phyloP scores from a whole-genome alignment of 768 basidiomycete species.

The Boletus pseudo-olivaceus region DNA sequence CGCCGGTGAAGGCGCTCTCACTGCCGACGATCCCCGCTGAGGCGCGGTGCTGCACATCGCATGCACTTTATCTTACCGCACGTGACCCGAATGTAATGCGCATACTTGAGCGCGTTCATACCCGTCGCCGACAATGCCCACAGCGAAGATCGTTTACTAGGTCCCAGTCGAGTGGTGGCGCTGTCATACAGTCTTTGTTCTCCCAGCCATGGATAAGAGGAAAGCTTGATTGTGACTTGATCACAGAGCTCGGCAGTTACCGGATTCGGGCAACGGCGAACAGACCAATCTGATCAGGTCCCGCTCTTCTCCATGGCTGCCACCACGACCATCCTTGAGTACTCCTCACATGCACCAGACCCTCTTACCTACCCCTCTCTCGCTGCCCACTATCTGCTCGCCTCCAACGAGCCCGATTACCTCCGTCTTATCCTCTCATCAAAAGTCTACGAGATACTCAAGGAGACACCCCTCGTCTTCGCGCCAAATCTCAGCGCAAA shows the following conservation, averaged over 20 bases:
- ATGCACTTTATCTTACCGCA: conserved; percentile 22
- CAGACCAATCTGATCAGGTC: not conserved
- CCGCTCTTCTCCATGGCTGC: conserved; percentile 13
- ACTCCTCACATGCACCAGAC: conserved; percentile 64
- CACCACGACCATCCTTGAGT: conserved; percentile 57
- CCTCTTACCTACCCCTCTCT: conserved; percentile 68
- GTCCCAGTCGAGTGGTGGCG: not conserved
- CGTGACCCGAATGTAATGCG: conserved; percentile 20
- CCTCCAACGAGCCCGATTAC: conserved; percentile 77
- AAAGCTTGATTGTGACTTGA: not conserved
- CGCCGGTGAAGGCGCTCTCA: conserved; percentile 1
- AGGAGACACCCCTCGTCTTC: conserved; percentile 85
- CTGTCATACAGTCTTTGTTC: not conserved
- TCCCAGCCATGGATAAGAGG: not conserved
- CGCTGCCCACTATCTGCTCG: conserved; percentile 58
- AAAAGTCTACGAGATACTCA: conserved; percentile 85
- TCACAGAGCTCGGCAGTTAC: not conserved
- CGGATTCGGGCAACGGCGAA: not conserved
- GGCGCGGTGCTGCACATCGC: conserved; percentile 10
- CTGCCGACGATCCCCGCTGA: conserved; percentile 13
- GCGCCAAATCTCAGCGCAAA: conserved; percentile 84
- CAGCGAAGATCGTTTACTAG: not conserved
- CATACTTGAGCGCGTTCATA: conserved; percentile 3
- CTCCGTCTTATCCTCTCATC: conserved; percentile 83
- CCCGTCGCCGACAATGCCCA: not conserved